Conservation (phyloP, 192 early-diverging fungal species). For the Coemansia interrupta region DNA sequence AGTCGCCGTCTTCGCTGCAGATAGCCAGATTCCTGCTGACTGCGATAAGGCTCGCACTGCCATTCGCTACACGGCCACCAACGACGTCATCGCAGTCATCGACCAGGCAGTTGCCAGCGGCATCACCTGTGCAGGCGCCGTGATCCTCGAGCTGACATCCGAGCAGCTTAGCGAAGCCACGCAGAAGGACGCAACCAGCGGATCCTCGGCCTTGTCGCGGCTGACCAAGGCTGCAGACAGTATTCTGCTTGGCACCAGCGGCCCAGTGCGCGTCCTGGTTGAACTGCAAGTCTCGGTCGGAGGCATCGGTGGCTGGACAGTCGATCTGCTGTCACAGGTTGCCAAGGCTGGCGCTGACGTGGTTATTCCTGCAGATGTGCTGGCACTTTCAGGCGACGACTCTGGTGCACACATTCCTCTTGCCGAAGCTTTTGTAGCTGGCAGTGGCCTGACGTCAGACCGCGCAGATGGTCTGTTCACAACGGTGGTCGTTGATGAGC, state of each 20-base stretch:
- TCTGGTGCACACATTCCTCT: slow-evolving; percentile 12
- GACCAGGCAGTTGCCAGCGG: slow-evolving; percentile 14
- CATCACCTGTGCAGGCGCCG: slow-evolving; percentile 26
- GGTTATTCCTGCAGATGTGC: slow-evolving; percentile 19
- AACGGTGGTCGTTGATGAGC: slow-evolving; percentile 92
- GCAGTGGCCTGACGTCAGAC: slow-evolving; percentile 55
- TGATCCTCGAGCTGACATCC: slow-evolving; percentile 27
- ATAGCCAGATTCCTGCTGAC: not conserved
- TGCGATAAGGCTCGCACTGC: slow-evolving; percentile 34
- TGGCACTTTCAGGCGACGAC: slow-evolving; percentile 14
- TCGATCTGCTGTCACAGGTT: slow-evolving; percentile 19
- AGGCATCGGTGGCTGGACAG: slow-evolving; percentile 22
- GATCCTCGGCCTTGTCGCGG: slow-evolving; percentile 6
- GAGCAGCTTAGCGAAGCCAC: slow-evolving; percentile 28
- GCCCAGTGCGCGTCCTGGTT: slow-evolving; percentile 44
- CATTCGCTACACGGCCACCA: slow-evolving; percentile 17
- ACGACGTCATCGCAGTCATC: slow-evolving; percentile 5
- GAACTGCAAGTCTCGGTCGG: slow-evolving; percentile 10
- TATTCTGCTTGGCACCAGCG: slow-evolving; percentile 15
- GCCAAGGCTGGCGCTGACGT: slow-evolving; percentile 21
- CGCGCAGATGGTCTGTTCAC: slow-evolving; percentile 88
- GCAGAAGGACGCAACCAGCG: slow-evolving; percentile 2
- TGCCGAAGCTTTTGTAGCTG: slow-evolving; percentile 26
- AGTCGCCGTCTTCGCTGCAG: slow-evolving; percentile 24
- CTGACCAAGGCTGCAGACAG: slow-evolving; percentile 18